Base-by-base conservation (phyloP, 208 protist species). In the Balamuthia mandrillaris region DNA sequence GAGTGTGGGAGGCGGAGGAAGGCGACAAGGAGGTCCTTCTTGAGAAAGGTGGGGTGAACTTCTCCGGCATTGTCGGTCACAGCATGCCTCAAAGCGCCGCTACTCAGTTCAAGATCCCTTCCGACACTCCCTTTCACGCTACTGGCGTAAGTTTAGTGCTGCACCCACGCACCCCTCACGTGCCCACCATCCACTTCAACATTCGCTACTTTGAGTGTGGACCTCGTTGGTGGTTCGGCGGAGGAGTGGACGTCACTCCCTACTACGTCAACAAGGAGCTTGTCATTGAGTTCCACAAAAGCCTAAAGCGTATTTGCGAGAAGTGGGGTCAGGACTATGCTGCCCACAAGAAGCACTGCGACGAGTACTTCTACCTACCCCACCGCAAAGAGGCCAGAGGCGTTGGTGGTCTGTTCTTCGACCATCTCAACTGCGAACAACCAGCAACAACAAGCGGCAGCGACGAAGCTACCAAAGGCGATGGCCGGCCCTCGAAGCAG, bases 161-260 rank as follows among this genome's bases (percentile, higher is more conserved):
- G 0, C 95, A 97, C 85, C 90, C 94, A 16, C 81, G 79, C 14
- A 96, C 94, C 51, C 95, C 95, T 27, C 84, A 92, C 45, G 87
- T 92, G 7, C 95, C 95, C 10, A 97, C 95, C 5, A 89, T 95
- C 27, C 95, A 97, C 84, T 85, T 92, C 60, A 97, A 97, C 81
- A 92, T 95, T 37, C 90, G 95, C 35, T 93, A 94, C 61, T 96
- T 96, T 87, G 88, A 95, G 61, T 89, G 90, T 86, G 79, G 88
- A 79, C 74, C 35, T 66, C 65, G 85, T 52, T 96, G 94, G 94
- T 97, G 95, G 95, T 97, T 97, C 70, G 95, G 95, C 37, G 95
- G 95, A 39, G 95, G 95, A 65, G 51, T 52, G 44, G 86, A 97
- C 72, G 87, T 97, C 31, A 97, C 95, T 3, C 95, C 95, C n/a